These are phyloP conservation scores for Wickerhamiella nectarea DNA, from an alignment of 805 yeast species.

Conservation along the genomic window DNA sequence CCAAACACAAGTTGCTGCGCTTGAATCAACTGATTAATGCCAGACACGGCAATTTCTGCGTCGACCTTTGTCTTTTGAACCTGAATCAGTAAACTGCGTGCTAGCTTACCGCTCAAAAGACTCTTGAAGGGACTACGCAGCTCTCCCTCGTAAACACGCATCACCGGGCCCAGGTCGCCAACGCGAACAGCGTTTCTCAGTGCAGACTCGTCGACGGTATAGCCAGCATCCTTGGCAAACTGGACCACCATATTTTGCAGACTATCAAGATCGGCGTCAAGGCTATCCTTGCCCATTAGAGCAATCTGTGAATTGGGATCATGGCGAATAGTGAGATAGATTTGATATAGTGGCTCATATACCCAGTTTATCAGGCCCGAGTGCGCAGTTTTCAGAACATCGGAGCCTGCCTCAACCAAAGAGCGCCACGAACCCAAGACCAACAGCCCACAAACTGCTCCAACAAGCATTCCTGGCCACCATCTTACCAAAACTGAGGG, in stretches of 20 bases:
- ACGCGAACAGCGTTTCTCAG: slow-evolving; percentile 30
- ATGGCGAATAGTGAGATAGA: slow-evolving; percentile 68
- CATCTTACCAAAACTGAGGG: slow-evolving; percentile 31
- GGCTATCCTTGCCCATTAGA: slow-evolving; percentile 62
- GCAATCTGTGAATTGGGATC: slow-evolving; percentile 65
- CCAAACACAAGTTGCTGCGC: slow-evolving; percentile 94
- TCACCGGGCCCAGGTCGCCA: slow-evolving; percentile 69
- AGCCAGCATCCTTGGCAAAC: slow-evolving; percentile 34
- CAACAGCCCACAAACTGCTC: slow-evolving; percentile 23
- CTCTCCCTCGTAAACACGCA: slow-evolving; percentile 69
- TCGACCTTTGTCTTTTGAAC: slow-evolving; percentile 95
- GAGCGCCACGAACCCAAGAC: slow-evolving; percentile 39
- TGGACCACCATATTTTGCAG: slow-evolving; percentile 80
- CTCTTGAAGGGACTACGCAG: slow-evolving; percentile 55
- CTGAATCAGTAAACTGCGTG: slow-evolving; percentile 72
- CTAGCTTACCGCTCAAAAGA: slow-evolving; percentile 51
- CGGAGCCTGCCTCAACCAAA: slow-evolving; percentile 42
- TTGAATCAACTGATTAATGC: slow-evolving; percentile 77
- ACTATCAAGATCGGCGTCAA: slow-evolving; percentile 64
- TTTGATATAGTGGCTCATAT: slow-evolving; percentile 54
- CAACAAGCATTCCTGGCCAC: slow-evolving; percentile 48
- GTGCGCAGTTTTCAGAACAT: slow-evolving; percentile 45
- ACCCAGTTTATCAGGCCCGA: slow-evolving; percentile 80
- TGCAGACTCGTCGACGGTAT: slow-evolving; percentile 10
- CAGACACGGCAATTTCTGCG: slow-evolving; percentile 77